A percentile compares a stretch with the other conserved stretches of the same genome.
Conservation (phyloP, 257 asterid species). For the Nicotiana sylvestris region DNA sequence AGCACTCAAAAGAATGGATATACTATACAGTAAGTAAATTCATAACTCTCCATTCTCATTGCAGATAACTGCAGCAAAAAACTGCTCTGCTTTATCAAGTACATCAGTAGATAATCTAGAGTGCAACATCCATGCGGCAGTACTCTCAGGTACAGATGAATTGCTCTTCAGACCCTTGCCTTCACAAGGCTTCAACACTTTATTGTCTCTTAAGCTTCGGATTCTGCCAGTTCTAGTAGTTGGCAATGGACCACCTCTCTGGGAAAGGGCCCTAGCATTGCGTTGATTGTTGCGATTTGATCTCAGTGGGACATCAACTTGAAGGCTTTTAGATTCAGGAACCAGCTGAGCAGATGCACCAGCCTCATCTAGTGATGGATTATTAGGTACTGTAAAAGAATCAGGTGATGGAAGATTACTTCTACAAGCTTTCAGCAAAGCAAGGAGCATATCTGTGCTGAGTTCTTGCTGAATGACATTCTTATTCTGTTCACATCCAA, state of each 20-base stretch:
- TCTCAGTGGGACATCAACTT: constrained; percentile 42
- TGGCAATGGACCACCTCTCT: constrained; percentile 29
- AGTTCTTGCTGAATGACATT: constrained; percentile 92
- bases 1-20: constrained; percentile 9
- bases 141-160: constrained; percentile 33
- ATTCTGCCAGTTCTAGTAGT: constrained; percentile 37
- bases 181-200: constrained; percentile 46
- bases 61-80: constrained; percentile 45
- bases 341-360: constrained; percentile 35
- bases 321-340: constrained; percentile 44
- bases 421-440: constrained; percentile 77
- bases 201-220: constrained; percentile 59
- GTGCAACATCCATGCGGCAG: constrained; percentile 52
- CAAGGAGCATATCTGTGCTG: constrained; percentile 92
- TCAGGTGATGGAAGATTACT: constrained; percentile 18
- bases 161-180: constrained; percentile 39
- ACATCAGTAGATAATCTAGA: constrained; percentile 67
- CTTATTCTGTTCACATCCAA: constrained; percentile 89
- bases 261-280: constrained; percentile 41
- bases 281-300: constrained; percentile 34
- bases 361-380: constrained; percentile 35
- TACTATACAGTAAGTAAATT: constrained; percentile 13
- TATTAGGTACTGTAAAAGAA: constrained; percentile 17
- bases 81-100: constrained; percentile 67
- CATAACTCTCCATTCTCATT: not conserved